Conservation (phyloP, 805 yeast species). For the Pichia gijzeniarum region DNA sequence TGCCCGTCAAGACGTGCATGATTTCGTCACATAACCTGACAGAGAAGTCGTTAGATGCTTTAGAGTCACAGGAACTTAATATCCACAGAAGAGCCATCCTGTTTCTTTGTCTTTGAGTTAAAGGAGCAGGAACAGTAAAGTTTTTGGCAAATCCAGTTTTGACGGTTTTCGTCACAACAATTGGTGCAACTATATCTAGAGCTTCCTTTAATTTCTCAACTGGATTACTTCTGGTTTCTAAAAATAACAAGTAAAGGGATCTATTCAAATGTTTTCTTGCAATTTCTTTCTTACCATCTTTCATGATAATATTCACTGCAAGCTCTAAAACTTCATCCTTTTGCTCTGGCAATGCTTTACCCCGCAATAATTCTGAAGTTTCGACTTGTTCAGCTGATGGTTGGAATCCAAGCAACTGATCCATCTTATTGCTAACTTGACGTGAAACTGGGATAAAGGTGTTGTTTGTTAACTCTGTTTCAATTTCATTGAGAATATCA, state of each 20-base stretch:
- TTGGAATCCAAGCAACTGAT: slow-evolving; percentile 33
- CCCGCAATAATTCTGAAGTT: slow-evolving; percentile 45
- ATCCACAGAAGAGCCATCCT: slow-evolving; percentile 91
- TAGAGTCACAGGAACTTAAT: slow-evolving; percentile 71
- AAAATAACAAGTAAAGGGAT: slow-evolving; percentile 73
- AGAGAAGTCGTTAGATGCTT: slow-evolving; percentile 72
- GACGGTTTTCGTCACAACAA: slow-evolving; percentile 68
- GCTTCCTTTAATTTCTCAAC: slow-evolving; percentile 66
- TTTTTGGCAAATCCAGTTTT: slow-evolving; percentile 85
- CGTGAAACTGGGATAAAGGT: slow-evolving; percentile 19
- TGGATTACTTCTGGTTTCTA: slow-evolving; percentile 74
- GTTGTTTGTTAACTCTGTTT: slow-evolving; percentile 23
- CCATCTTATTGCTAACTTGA: slow-evolving; percentile 14
- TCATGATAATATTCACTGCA: slow-evolving; percentile 84
- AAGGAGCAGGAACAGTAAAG: slow-evolving; percentile 73
- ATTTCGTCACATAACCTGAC: slow-evolving; percentile 92
- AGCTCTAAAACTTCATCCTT: slow-evolving; percentile 69
- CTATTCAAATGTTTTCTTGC: slow-evolving; percentile 70
- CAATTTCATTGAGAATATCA: slow-evolving; percentile 25
- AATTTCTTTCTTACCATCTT: slow-evolving; percentile 77
- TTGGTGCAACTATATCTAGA: slow-evolving; percentile 77
- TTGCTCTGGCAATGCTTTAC: slow-evolving; percentile 51
- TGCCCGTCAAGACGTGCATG: slow-evolving; percentile 67
- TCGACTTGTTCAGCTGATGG: slow-evolving; percentile 62
- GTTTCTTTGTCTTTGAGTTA: slow-evolving; percentile 73